Conservation (phyloP, 371 early-diverging fungal genomes). For the Rhizomucor miehei region DNA sequence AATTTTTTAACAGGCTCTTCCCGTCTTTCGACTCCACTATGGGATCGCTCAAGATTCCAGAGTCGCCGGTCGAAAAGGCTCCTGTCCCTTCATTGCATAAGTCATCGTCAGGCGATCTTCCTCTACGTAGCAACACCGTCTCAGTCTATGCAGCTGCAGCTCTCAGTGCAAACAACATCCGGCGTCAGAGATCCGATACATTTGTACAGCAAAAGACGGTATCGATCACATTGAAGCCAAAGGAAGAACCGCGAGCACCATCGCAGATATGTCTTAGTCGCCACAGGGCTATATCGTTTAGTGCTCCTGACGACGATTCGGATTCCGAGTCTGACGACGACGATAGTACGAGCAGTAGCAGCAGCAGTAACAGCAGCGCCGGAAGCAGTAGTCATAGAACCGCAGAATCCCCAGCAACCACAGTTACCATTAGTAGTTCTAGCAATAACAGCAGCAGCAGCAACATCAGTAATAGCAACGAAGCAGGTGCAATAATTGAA, state of each 20-base stretch:
- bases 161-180: constrained; percentile 13
- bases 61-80: constrained; percentile 2
- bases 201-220: constrained; percentile 14
- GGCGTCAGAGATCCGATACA: constrained; percentile 24
- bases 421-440: not conserved
- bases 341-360: not conserved
- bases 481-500: constrained; percentile 19
- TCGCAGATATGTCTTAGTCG: constrained; percentile 12
- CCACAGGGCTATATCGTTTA: not conserved
- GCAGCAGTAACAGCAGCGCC: not conserved
- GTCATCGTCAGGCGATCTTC: constrained; percentile 8
- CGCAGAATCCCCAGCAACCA: not conserved
- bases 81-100: constrained; percentile 10
- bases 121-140: not conserved
- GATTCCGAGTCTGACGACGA: constrained; percentile 2
- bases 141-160: constrained; percentile 15
- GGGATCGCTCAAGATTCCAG: constrained; percentile 18
- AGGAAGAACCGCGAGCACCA: constrained; percentile 4
- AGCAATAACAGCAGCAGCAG: not conserved
- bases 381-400: not conserved
- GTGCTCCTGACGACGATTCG: not conserved
- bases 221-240: not conserved
- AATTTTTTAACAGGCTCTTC: too few species aligned
- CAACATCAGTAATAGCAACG: not conserved
- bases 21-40: constrained; percentile 9